Base-by-base conservation (phyloP, 257 asterid genomes). In the Solanum etuberosum region DNA sequence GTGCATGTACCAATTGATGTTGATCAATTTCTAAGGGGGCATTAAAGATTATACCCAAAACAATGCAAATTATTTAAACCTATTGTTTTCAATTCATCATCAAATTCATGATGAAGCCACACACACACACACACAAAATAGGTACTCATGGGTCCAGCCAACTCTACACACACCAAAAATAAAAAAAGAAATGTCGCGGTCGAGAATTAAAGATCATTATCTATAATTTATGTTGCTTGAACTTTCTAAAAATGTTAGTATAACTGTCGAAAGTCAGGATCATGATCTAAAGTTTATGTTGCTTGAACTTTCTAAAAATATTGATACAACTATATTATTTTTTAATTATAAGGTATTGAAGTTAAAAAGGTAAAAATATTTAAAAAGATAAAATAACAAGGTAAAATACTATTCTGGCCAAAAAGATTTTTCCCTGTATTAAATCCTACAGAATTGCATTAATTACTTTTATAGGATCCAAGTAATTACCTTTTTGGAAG, bases 81-180 rank as follows among this genome's bases (percentile, higher is more conserved):
- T 84, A 83, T 61, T 81, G 59, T 46, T 72, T 86, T 87, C 85
- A 21, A 20, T 57, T 46, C 73, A 84, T 35, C 31, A 67, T 80
- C 83, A 70, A 37, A 51, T 81, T 76, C 78, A 90, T 87, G 43
- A 90, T 81, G 84, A 29, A 51, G 85, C 88, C 90, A 86, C 73
- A 70, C 88, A 65, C 9, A 25, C 0, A 63, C 73, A 68, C 88
- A 27, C 37, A 67, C 15, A 18, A 21, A 20, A 48, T 86, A 88
- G 81, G 84, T 80, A 80, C 74, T 80, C 29, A 77, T 87, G 90
- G 89, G 63, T 88, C 90, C 92, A 77, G 9, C 51, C 43, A 15
- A 42, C 38, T 48, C 85, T 43, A 27, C 42, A 84, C 35, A 9
- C 63, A 21, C 3, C 46, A 15, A 1, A 37, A 23, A 15, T 10